Percentiles rank a stretch among this genome's conserved stretches.
phyloP scores from a whole-genome alignment of 129 eudicot species.

The Gnaphalium uliginosum region DNA sequence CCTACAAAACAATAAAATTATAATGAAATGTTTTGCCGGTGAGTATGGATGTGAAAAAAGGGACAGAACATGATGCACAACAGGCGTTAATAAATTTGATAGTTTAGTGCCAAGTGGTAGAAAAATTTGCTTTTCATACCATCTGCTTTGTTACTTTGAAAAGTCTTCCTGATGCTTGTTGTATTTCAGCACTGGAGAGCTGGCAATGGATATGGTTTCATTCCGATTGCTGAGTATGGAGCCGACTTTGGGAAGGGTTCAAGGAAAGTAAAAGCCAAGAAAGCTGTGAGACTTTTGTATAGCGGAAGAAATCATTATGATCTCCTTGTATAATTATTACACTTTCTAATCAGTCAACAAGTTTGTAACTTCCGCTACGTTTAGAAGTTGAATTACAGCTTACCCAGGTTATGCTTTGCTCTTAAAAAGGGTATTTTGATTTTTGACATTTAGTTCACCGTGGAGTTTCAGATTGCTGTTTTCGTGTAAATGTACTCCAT shows the following conservation, averaged over 20 bases:
- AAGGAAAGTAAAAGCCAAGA: constrained; percentile 46
- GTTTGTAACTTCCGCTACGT: constrained; percentile 2
- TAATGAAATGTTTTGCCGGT: background rate
- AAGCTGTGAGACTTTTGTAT: constrained; percentile 77
- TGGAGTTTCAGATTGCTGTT: background rate
- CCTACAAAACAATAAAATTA: background rate
- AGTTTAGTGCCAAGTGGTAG: background rate
- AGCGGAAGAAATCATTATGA: constrained; percentile 95
- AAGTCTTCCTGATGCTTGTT: constrained; percentile 7
- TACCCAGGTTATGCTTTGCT: background rate
- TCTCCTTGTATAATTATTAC: constrained; percentile 54
- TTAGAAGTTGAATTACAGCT: background rate
- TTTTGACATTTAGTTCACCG: constrained; percentile 1
- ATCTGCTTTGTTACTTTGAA: constrained; percentile 6
- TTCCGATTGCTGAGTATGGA: constrained; percentile 97
- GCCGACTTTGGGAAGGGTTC: constrained; percentile 53
- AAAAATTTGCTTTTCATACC: background rate
- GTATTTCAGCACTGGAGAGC: constrained; percentile 56
- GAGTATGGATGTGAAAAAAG: background rate
- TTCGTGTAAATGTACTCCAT: background rate
- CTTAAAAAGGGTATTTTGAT: background rate
- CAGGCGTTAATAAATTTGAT: background rate
- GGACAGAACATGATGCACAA: background rate
- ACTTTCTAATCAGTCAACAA: background rate
- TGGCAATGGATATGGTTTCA: constrained; percentile 71